A percentile compares a stretch with the other conserved stretches of the same genome.
Conservation (phyloP, 441 rosid genomes). For the Melastoma candidum region DNA sequence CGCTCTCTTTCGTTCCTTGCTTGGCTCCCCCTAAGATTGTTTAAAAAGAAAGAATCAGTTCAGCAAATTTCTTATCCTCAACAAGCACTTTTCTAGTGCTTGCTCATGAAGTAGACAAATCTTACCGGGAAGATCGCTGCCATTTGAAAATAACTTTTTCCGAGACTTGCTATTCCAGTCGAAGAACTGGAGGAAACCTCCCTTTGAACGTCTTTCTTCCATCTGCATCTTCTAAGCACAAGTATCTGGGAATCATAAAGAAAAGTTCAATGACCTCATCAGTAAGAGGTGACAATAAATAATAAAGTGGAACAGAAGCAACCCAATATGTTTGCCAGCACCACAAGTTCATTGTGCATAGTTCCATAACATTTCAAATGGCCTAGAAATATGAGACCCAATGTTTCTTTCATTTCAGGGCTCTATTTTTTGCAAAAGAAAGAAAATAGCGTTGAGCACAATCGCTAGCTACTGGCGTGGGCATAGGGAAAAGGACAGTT, state of each 20-base stretch:
- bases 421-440: too few species aligned
- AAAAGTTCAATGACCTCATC: conserved; percentile 3
- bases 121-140: conserved; percentile 35
- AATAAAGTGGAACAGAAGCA: conserved; percentile 27
- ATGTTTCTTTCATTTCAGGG: too few species aligned
- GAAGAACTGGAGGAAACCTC: conserved; percentile 56
- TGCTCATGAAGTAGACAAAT: too few species aligned
- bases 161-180: conserved; percentile 86
- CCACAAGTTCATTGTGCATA: conserved; percentile 24
- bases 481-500: too few species aligned
- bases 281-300: neutral
- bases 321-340: conserved; percentile 42
- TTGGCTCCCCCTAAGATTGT: conserved; percentile 38
- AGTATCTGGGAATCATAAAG: conserved; percentile 18
- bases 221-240: conserved; percentile 39
- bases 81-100: conserved; percentile 7
- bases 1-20: conserved; percentile 33
- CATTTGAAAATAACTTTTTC: conserved; percentile 54
- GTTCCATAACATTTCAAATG: too few species aligned
- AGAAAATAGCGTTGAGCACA: too few species aligned
- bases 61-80: conserved; percentile 17
- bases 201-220: conserved; percentile 55
- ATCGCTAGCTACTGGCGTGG: too few species aligned
- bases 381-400: too few species aligned
- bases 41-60: neutral